These are phyloP conservation scores for Ilyonectria destructans DNA, from an alignment of 2,329 filamentous ascomycete genomes.

Conservation along the genomic window DNA sequence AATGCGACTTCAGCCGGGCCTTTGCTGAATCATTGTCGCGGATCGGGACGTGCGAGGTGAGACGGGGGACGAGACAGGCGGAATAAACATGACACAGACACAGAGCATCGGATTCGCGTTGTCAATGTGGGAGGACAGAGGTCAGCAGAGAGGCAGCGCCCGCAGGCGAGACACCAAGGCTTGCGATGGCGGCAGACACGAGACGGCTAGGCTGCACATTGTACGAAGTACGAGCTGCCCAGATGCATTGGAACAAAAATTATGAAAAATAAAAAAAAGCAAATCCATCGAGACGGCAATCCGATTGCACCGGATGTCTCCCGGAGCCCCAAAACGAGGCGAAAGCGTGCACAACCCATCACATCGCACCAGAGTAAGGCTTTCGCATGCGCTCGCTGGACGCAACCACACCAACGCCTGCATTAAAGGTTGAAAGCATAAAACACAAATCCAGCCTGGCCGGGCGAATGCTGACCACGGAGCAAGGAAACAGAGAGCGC, in stretches of 20 bases:
- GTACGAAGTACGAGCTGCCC: not conserved
- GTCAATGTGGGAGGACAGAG: not conserved
- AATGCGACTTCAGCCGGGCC: not conserved
- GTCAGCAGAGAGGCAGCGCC: not conserved
- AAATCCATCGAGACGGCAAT: not conserved
- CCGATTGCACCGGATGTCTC: not conserved
- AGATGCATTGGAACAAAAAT: not conserved
- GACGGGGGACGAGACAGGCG: not conserved
- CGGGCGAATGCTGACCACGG: not conserved
- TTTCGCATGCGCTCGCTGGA: not conserved
- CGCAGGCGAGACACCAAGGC: not conserved
- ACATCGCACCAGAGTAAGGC: not conserved
- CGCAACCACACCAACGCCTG: not conserved
- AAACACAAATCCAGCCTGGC: not conserved
- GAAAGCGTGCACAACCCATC: too few relatives aligned
- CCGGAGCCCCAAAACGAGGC: not conserved
- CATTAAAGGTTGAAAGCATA: constrained; percentile 1
- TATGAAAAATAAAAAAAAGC: not conserved
- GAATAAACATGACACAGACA: not conserved
- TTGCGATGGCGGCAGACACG: not conserved
- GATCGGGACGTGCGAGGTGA: not conserved
- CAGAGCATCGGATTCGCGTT: not conserved
- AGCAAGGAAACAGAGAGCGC: not conserved
- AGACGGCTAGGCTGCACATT: not conserved
- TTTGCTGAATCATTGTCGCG: not conserved